These are phyloP conservation scores for Tolypocladium paradoxum DNA, from an alignment of 2,329 filamentous ascomycete genomes.

Conservation along the genomic window DNA sequence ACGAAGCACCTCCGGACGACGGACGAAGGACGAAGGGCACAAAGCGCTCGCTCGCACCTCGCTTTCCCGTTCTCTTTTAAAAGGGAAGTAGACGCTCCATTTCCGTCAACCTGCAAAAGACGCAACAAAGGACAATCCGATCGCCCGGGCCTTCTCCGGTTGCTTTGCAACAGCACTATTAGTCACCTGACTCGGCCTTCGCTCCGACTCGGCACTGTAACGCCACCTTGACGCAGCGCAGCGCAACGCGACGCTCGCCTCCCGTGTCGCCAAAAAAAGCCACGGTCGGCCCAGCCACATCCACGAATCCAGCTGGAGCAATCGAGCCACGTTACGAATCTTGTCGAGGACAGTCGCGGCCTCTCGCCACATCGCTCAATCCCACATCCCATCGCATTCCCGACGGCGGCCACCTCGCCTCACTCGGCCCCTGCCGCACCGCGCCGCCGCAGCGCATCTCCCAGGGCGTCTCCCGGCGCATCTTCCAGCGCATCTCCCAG, in stretches of 20 bases:
- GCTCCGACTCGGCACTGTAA: not conserved
- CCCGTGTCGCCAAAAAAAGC: not conserved
- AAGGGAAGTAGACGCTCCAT: not conserved
- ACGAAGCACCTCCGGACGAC: not conserved
- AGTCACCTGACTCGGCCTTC: not conserved
- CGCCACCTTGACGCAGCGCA: too few relatives aligned
- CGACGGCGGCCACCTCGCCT: not conserved
- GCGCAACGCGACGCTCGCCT: too few relatives aligned
- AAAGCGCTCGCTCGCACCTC: not conserved
- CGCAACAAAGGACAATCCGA: too few relatives aligned
- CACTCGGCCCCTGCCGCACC: not conserved
- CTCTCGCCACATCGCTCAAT: not conserved
- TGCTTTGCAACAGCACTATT: not conserved
- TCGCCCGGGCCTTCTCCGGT: not conserved
- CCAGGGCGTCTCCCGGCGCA: too few relatives aligned
- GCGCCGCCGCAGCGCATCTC: not conserved
- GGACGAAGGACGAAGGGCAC: too few relatives aligned
- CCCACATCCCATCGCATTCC: not conserved
- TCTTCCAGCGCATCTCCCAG: not conserved
- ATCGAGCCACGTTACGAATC: not conserved
- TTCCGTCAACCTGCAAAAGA: too few relatives aligned
- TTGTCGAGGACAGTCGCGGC: not conserved
- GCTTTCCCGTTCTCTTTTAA: not conserved
- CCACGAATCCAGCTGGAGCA: not conserved
- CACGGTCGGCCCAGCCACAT: slow-evolving; percentile 4